Base-by-base conservation (phyloP, 2,329 filamentous ascomycete species). In the Drechslerella stenobrocha region DNA sequence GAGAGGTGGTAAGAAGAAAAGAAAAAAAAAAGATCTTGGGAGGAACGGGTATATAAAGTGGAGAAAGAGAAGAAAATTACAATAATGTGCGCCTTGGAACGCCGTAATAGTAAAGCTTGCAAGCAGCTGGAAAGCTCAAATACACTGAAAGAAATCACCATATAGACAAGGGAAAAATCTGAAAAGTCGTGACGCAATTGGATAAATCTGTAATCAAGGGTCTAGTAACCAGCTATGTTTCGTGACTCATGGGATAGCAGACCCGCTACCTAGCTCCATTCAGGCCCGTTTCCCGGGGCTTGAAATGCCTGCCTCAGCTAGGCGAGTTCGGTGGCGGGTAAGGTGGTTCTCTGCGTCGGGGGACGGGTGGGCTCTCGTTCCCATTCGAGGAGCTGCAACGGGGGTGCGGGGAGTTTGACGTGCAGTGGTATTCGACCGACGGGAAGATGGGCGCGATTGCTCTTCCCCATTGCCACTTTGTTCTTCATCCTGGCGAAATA, bases 31-130 rank as follows among this genome's bases (percentile, higher is more conserved):
- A 24, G 32, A 58, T n/a, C n/a, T n/a, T n/a, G n/a, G n/a, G n/a
- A n/a, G n/a, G n/a, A 59, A 66, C 61, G 61, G 61, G 61, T 66
- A 66, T 66, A 66, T 66, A 53, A 53, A 11, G 11, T 5, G 28
- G 11, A 30, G 11, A 30, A 30, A 30, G 28, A 30, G 28, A 30
- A 66, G 47, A 40, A 58, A 40, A 44, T 30, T 22, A 3, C 24
- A 58, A 50, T 28, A 20, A 56, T 32, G 53, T 20, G 44, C 61
- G 61, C 61, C 61, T 15, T n/a, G 48, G 15, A 57, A 66, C 61
- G 18, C 61, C 61, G 34, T 23, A 22, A 42, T 15, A n/a, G 22
- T 30, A 58, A 46, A 26, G n/a, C 20, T 22, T 23, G 24, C 50
- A 30, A 46, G 15, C 4, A 8, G 22, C n/a, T 8, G 13, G 15